Percentiles rank a stretch among this genome's conserved stretches.
phyloP scores from a whole-genome alignment of 1,284 basidiomycete genomes.

The Caloboletus firmus region DNA sequence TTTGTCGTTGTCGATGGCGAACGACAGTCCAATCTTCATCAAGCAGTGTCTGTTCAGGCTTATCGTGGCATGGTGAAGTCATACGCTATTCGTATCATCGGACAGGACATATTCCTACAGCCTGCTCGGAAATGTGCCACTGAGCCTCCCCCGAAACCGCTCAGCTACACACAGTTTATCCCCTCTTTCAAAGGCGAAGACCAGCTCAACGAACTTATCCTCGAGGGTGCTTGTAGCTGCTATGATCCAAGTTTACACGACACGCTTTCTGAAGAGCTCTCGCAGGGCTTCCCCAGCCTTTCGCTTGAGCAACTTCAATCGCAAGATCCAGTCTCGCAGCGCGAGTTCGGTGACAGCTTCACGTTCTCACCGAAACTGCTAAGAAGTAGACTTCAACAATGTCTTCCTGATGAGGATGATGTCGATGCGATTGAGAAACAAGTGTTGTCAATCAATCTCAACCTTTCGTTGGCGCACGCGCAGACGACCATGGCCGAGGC shows the following conservation, averaged over 20 bases:
- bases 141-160: conserved; percentile 45
- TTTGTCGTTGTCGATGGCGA: conserved; percentile 50
- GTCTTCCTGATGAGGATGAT: conserved; percentile 40
- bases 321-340: conserved; percentile 62
- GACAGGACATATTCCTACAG: conserved; percentile 67
- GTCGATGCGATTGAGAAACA: conserved; percentile 51
- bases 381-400: conserved; percentile 53
- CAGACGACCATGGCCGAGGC: conserved; percentile 75
- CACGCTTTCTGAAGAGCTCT: conserved; percentile 47
- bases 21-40: conserved; percentile 59
- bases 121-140: conserved; percentile 40
- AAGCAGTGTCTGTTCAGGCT: conserved; percentile 59
- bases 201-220: conserved; percentile 58
- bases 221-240: conserved; percentile 65
- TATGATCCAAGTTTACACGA: conserved; percentile 75
- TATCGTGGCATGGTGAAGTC: conserved; percentile 77
- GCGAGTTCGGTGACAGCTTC: conserved; percentile 81
- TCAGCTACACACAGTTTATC: conserved; percentile 60
- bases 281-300: conserved; percentile 52
- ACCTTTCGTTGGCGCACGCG: conserved; percentile 81
- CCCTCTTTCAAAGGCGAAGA: conserved; percentile 58
- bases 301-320: conserved; percentile 63
- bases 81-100: conserved; percentile 70
- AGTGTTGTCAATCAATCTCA: conserved; percentile 73
- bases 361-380: conserved; percentile 62